Evolutionary conservation across 805 yeast species (phyloP), one percentile per base, ranked within the genome.

Genomic region (Torulaspora delbrueckii): DNA sequence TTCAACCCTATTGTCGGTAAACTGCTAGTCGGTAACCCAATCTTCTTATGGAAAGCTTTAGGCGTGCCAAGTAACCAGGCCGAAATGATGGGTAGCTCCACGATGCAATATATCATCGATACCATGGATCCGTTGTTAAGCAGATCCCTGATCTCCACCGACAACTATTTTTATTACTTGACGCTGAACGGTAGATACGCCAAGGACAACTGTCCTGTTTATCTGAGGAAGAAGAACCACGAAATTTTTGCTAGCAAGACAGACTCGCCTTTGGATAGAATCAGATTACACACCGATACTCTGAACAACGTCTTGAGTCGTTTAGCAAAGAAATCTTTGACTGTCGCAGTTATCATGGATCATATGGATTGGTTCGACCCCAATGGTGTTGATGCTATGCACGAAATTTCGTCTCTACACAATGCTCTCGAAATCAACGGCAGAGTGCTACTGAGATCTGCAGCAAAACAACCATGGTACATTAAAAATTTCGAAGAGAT

Each of bases 291-390:
- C 66, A 86, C 95, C 1, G 95, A 86, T 63, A 80, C 81, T 47
- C 71, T 86, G 57, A 82, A 78, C 58, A 89, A 85, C 57, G 93
- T 86, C 2, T 78, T 84, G 51, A 80, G 77, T 34, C 74, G 93
- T 51, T 69, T 86, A 43, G 70, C 80, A 22, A 70, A 74, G 40
- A 74, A 77, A 45, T 77, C 88, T 8, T 73, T 86, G 36, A 81
- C 90, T 4, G 81, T 82, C 55, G 91, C 91, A 26, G 77, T 86
- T 34, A 83, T 86, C 43, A 86, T 86, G 95, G 95, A 86, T 65
- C 95, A 86, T 64, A 84, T 86, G 93, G 95, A 86, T 66, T 86
- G 95, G 95, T 86, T 86, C 60, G 81, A 82, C 54, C 82, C 86
- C 30, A 61, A 71, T 12, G 84, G 82, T 7, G 57, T 58, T 2